Evolutionary conservation across 139 green algal genomes (phyloP).

Genomic region (Chlorella sorokiniana): DNA sequence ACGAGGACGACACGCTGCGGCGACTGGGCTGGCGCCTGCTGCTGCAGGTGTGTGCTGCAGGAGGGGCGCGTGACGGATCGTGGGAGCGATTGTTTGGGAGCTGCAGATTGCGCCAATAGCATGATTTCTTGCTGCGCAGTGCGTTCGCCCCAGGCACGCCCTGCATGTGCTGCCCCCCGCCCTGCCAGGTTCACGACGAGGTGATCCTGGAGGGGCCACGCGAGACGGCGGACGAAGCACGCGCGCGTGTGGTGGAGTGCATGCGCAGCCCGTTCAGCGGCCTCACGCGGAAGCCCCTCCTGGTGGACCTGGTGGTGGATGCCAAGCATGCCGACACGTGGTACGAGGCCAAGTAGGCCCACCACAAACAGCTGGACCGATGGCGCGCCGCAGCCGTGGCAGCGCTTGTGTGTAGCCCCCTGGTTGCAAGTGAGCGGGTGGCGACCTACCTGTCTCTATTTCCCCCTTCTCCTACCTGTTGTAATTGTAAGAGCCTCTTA

Average conservation of each 20-base stretch:
- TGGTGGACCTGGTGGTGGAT: constrained; percentile 89
- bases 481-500: too few relatives aligned
- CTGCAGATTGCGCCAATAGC: too few relatives aligned
- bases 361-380: neutral
- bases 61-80: neutral
- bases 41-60: constrained; percentile 78
- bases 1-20: constrained; percentile 59
- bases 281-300: constrained; percentile 59
- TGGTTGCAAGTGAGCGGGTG: too few relatives aligned
- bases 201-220: constrained; percentile 96
- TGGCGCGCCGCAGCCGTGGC: neutral
- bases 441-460: too few relatives aligned
- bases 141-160: too few relatives aligned
- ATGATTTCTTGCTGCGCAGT: too few relatives aligned
- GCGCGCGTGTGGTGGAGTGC: constrained; percentile 73
- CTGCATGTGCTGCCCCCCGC: constrained; percentile 61
- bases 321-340: constrained; percentile 90
- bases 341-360: constrained; percentile 90
- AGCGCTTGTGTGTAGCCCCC: too few relatives aligned
- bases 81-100: neutral
- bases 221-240: constrained; percentile 72
- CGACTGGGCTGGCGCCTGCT: constrained; percentile 89
- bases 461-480: too few relatives aligned
- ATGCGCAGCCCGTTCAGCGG: constrained; percentile 90
- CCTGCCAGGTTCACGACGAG: constrained; percentile 98